Conservation (phyloP, 257 asterid genomes). For the Cynanchum wilfordii region DNA sequence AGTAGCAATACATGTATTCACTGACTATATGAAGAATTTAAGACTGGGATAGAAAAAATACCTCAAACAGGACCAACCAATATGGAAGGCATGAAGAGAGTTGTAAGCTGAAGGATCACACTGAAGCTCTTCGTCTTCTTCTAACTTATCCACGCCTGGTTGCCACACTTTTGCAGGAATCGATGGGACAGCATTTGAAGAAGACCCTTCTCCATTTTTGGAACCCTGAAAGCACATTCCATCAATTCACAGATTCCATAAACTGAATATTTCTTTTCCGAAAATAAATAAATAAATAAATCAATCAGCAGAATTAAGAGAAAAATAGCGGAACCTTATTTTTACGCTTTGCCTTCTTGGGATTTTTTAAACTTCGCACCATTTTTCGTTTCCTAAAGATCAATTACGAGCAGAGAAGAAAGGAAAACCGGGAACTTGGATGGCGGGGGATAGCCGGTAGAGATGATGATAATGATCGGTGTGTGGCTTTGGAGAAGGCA, state of each 20-base stretch:
- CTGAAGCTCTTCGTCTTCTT: conserved; percentile 91
- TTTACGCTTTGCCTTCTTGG: conserved; percentile 65
- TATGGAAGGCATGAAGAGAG: conserved; percentile 70
- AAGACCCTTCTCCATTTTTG: conserved; percentile 59
- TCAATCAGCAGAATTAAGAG: neutral
- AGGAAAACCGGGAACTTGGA: neutral
- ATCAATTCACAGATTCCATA: conserved; percentile 1
- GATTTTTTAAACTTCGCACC: conserved; percentile 72
- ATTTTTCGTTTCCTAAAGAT: conserved; percentile 18
- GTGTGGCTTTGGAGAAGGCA: neutral
- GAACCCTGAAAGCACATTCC: conserved; percentile 27
- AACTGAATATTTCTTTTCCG: neutral
- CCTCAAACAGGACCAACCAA: conserved; percentile 97
- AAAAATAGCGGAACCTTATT: conserved; percentile 41
- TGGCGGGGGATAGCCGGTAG: neutral
- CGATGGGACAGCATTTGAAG: conserved; percentile 43
- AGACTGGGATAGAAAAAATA: neutral
- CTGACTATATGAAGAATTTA: no score
- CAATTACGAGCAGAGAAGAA: neutral
- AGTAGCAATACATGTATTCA: neutral
- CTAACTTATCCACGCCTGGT: conserved; percentile 82
- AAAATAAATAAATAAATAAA: neutral
- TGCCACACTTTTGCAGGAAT: conserved; percentile 75
- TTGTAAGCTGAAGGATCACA: conserved; percentile 89
- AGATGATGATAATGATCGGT: neutral